Evolutionary conservation across 1,139 yeast species (phyloP).

Genomic region (Entelexis sorbosivorans): DNA sequence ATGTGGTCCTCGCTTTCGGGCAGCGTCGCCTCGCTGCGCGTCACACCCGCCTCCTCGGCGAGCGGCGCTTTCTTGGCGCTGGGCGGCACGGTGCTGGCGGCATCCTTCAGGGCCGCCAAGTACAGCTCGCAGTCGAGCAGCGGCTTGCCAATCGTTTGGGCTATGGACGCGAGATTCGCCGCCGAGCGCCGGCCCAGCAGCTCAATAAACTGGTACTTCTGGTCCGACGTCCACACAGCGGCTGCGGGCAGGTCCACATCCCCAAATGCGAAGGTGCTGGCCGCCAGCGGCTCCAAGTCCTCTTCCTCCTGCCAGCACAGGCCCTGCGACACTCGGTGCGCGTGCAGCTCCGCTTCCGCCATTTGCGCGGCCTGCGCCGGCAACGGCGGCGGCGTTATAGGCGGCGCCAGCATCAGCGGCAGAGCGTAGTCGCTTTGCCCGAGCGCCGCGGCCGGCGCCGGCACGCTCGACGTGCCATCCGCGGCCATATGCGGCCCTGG

Average conservation of each 20-base stretch:
- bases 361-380: background rate
- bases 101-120: slow-evolving; percentile 1
- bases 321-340: background rate
- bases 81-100: background rate
- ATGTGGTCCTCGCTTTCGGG: background rate
- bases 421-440: background rate
- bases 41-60: slow-evolving; percentile 17
- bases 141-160: slow-evolving; percentile 15
- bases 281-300: background rate
- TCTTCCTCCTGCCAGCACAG: slow-evolving; percentile 7
- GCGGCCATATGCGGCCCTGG: background rate
- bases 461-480: background rate
- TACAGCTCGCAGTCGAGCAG: slow-evolving; percentile 18
- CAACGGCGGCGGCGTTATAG: background rate
- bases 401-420: background rate
- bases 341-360: background rate
- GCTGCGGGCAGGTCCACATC: background rate
- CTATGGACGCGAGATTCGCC: slow-evolving; percentile 14
- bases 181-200: slow-evolving; percentile 18
- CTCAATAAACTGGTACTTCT: slow-evolving; percentile 17
- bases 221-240: slow-evolving; percentile 16
- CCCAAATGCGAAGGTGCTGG: background rate
- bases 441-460: background rate
- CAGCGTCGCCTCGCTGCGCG: background rate
- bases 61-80: slow-evolving; percentile 17